phyloP scores from a whole-genome alignment of 495 filamentous ascomycete species.

The Baudoinia panamericana region DNA sequence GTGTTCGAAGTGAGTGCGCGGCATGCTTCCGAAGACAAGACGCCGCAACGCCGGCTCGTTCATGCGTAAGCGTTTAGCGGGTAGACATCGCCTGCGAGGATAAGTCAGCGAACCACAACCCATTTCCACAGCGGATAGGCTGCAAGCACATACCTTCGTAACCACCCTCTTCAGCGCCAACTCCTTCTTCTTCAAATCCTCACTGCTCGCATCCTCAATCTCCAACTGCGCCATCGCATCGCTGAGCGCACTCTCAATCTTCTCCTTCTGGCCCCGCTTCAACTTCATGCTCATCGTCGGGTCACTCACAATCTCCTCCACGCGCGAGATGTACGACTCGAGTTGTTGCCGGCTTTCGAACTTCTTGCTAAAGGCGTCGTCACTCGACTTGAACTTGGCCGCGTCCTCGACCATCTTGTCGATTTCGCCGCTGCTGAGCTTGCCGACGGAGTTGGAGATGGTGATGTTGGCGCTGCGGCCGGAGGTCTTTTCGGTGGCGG shows the following conservation, averaged over 20 bases:
- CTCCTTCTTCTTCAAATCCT: conserved; percentile 99
- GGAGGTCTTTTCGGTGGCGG: conserved; percentile 97
- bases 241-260: conserved; percentile 87
- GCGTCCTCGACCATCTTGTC: conserved; percentile 95
- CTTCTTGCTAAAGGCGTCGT: conserved; percentile 97
- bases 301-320: conserved; percentile 97
- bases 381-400: conserved; percentile 95
- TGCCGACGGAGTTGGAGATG: conserved; percentile 98
- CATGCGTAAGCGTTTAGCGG: conserved; percentile 14
- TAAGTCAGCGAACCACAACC: background rate
- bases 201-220: conserved; percentile 73
- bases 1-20: no score
- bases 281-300: conserved; percentile 91
- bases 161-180: conserved; percentile 93
- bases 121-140: background rate
- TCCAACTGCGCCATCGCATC: conserved; percentile 81
- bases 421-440: conserved; percentile 88
- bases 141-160: conserved; percentile 51
- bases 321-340: conserved; percentile 96
- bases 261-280: conserved; percentile 98
- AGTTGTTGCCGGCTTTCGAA: conserved; percentile 98
- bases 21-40: no score
- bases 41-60: conserved; percentile 5
- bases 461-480: conserved; percentile 98
- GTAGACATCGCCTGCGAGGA: conserved; percentile 19